Conservation (phyloP, 106 monocot genomes). For the Iris macrosiphon region DNA sequence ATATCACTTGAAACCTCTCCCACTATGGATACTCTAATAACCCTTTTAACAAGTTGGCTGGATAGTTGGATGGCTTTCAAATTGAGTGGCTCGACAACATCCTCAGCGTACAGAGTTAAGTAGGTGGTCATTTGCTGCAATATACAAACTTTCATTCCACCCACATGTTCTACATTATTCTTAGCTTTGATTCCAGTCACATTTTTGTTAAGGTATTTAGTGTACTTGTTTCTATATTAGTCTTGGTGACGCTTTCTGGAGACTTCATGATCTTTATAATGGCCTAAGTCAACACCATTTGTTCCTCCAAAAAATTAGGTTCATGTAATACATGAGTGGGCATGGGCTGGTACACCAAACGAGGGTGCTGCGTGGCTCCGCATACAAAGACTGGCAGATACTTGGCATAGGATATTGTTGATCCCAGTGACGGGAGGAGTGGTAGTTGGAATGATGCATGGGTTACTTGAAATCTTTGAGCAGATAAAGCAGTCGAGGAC, state of each 20-base stretch:
- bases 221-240: neutral
- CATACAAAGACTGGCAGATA: conserved; percentile 81
- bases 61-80: no score
- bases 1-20: no score
- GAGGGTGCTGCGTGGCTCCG: conserved; percentile 99
- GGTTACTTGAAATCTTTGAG: conserved; percentile 92
- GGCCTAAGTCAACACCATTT: no score
- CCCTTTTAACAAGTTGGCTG: no score
- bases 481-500: conserved; percentile 86
- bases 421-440: conserved; percentile 98
- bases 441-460: conserved; percentile 99
- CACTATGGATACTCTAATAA: no score
- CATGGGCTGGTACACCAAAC: conserved; percentile 98
- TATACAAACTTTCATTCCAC: no score
- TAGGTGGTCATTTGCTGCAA: no score
- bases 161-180: no score
- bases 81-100: no score
- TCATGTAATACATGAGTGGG: conserved; percentile 98
- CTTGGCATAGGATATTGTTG: conserved; percentile 94
- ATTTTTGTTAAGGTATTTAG: no score
- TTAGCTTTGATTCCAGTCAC: no score
- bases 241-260: neutral
- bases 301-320: conserved; percentile 61
- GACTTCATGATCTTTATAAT: neutral
- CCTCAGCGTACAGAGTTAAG: no score